Conservation (phyloP, 2,329 filamentous ascomycete species). For the Aspergillus glaucus region DNA sequence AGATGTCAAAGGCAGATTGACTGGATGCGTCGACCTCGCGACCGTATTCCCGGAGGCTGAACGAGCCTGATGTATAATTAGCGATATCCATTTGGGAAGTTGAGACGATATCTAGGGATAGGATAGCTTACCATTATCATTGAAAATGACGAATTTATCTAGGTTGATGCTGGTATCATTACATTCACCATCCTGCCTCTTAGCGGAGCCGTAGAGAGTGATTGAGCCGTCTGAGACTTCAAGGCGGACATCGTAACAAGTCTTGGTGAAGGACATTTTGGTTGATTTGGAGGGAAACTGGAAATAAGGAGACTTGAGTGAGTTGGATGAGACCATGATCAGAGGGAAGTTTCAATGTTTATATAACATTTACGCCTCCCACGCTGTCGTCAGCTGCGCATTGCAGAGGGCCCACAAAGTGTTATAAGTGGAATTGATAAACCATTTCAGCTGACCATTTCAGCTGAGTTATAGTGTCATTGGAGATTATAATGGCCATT, state of each 20-base stretch:
- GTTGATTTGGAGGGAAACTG: not conserved
- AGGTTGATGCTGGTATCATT: not conserved
- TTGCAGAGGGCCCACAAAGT: not conserved
- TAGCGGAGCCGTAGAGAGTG: not conserved
- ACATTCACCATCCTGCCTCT: too few species aligned
- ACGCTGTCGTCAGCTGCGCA: not conserved
- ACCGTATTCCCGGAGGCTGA: too few species aligned
- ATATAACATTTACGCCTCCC: not conserved
- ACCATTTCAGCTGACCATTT: not conserved
- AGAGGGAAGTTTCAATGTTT: not conserved
- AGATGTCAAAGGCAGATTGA: too few species aligned
- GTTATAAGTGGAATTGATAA: not conserved
- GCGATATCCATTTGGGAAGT: not conserved
- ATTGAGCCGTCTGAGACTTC: not conserved
- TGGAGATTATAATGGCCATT: not conserved
- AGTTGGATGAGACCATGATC: not conserved
- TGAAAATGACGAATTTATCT: not conserved
- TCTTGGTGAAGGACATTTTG: not conserved
- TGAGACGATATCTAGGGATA: not conserved
- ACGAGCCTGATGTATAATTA: not conserved
- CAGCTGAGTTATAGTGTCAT: not conserved
- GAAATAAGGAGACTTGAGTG: not conserved
- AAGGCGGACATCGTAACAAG: not conserved
- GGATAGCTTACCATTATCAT: not conserved
- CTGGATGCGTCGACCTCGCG: not conserved